Conservation (phyloP, 108 stramenopile species). For the Skeletonema potamos region DNA sequence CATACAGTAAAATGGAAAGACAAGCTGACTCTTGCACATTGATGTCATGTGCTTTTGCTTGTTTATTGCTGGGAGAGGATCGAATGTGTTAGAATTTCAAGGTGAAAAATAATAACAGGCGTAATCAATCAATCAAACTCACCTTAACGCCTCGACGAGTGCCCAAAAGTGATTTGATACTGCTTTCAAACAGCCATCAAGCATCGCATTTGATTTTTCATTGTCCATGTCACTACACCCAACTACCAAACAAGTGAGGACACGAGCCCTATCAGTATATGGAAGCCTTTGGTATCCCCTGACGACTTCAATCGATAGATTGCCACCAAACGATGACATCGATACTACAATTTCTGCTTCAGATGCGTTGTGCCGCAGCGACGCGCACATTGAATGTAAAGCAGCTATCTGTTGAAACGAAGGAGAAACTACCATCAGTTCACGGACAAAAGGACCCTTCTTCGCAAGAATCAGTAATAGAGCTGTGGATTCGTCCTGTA, state of each 20-base stretch:
- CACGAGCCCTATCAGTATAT: constrained; percentile 60
- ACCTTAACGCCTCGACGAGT: constrained; percentile 64
- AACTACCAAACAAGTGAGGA: constrained; percentile 67
- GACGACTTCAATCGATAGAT: constrained; percentile 44
- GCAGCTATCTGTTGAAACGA: constrained; percentile 65
- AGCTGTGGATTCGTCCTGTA: constrained; percentile 59
- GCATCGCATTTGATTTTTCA: constrained; percentile 45
- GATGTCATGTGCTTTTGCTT: constrained; percentile 49
- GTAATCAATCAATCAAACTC: constrained; percentile 22
- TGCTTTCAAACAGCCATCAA: constrained; percentile 64
- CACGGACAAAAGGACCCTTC: constrained; percentile 50
- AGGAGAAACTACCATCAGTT: constrained; percentile 53
- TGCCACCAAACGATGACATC: constrained; percentile 39
- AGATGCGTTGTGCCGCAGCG: constrained; percentile 63
- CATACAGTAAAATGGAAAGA: constrained; percentile 73
- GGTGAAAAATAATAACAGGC: background rate
- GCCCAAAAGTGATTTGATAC: constrained; percentile 65
- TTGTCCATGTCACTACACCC: constrained; percentile 67
- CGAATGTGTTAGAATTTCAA: background rate
- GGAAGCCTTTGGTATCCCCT: constrained; percentile 77
- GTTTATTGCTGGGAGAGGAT: constrained; percentile 46
- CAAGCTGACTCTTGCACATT: constrained; percentile 71
- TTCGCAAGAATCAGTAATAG: constrained; percentile 65
- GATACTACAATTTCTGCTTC: constrained; percentile 49
- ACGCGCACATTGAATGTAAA: constrained; percentile 64